These are phyloP conservation scores for Torulaspora delbrueckii DNA, from an alignment of 805 yeast genomes.

Conservation along the genomic window DNA sequence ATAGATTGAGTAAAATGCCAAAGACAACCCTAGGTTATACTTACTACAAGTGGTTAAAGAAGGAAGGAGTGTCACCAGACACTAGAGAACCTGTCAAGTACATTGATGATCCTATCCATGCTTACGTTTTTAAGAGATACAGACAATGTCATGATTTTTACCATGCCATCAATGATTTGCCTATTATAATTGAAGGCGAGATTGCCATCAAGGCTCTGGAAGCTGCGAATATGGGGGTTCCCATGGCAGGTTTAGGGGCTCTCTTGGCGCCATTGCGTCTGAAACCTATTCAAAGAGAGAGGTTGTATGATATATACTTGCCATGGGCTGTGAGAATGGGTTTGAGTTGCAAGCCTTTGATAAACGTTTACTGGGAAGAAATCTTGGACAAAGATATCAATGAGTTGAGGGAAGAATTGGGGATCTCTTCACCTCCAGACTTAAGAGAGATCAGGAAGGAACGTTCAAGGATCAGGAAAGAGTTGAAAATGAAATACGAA, in stretches of 20 bases:
- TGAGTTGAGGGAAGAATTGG: conserved; percentile 65
- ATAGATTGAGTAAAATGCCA: conserved; percentile 54
- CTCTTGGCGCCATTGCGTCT: conserved; percentile 81
- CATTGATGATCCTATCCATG: conserved; percentile 84
- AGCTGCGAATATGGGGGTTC: conserved; percentile 85
- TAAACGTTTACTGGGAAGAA: conserved; percentile 91
- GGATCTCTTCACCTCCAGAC: conserved; percentile 75
- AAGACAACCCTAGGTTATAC: conserved; percentile 68
- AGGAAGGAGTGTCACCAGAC: conserved; percentile 90
- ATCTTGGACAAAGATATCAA: conserved; percentile 65
- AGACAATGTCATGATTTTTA: conserved; percentile 97
- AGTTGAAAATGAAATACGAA: conserved; percentile 28
- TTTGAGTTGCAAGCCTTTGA: conserved; percentile 63
- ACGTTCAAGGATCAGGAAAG: conserved; percentile 20
- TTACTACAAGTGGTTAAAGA: conserved; percentile 76
- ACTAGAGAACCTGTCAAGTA: conserved; percentile 83
- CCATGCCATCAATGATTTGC: conserved; percentile 86
- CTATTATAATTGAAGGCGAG: conserved; percentile 94
- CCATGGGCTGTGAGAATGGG: conserved; percentile 88
- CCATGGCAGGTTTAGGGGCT: conserved; percentile 93
- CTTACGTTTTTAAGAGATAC: conserved; percentile 88
- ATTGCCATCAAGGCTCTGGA: conserved; percentile 89
- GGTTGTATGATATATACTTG: conserved; percentile 64
- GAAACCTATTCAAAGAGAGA: conserved; percentile 53
- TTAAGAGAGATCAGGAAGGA: conserved; percentile 57